These are phyloP conservation scores for Lasiosphaeriaceae sp. DNA, from an alignment of 495 filamentous ascomycete genomes.

Conservation along the genomic window DNA sequence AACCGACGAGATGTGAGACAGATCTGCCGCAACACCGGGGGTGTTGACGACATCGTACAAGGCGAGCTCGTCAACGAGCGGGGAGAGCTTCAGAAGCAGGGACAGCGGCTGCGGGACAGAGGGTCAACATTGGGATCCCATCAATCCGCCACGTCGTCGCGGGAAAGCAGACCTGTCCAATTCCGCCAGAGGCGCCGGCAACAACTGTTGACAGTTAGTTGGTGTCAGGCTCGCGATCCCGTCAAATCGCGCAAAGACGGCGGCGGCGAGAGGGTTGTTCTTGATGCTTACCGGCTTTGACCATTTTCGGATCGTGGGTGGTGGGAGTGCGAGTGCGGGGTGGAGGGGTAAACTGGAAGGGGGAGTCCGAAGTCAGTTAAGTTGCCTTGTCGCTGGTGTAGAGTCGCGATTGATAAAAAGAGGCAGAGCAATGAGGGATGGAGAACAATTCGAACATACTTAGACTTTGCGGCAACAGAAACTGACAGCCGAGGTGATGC, in stretches of 20 bases:
- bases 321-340: slow-evolving; percentile 15
- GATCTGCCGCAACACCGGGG: slow-evolving; percentile 89
- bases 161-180: slow-evolving; percentile 72
- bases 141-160: neutral
- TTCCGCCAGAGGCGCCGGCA: slow-evolving; percentile 94
- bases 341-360: slow-evolving; percentile 19
- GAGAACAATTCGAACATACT: neutral
- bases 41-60: slow-evolving; percentile 99
- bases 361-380: slow-evolving; percentile 11
- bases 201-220: slow-evolving; percentile 61
- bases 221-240: neutral
- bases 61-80: slow-evolving; percentile 82
- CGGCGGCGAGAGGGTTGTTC: neutral
- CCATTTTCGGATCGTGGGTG: slow-evolving; percentile 56
- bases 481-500: neutral
- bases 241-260: slow-evolving; percentile 7
- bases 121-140: slow-evolving; percentile 7
- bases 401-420: neutral
- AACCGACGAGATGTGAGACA: slow-evolving; percentile 92
- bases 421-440: neutral
- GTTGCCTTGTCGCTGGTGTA: slow-evolving; percentile 1
- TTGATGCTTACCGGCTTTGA: slow-evolving; percentile 71
- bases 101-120: slow-evolving; percentile 72
- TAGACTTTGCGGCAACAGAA: neutral
- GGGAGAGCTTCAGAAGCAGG: slow-evolving; percentile 84